These are phyloP conservation scores for Phragmites australis DNA, from an alignment of 176 grass and related monocot species.

Conservation along the genomic window DNA sequence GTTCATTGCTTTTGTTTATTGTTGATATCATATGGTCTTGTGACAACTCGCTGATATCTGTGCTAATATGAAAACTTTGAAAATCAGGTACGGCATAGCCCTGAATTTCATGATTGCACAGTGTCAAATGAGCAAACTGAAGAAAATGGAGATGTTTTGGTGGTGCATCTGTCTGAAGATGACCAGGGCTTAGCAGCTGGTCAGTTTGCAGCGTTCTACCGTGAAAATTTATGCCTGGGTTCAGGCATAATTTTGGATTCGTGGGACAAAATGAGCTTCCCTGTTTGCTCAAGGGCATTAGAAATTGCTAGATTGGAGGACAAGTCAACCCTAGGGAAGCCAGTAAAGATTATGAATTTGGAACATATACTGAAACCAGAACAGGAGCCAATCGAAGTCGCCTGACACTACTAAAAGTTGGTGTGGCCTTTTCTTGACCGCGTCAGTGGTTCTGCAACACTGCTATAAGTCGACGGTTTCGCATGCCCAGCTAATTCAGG, in stretches of 20 bases:
- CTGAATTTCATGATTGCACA: conserved; percentile 77
- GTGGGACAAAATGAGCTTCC: conserved; percentile 69
- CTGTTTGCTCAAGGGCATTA: conserved; percentile 71
- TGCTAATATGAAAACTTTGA: conserved; percentile 20
- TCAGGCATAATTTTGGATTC: conserved; percentile 85
- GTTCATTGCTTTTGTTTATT: background rate
- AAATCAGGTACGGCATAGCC: conserved; percentile 70
- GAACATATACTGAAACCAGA: conserved; percentile 38
- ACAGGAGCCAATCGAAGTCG: conserved; percentile 25
- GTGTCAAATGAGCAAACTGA: conserved; percentile 37
- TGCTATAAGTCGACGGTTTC: background rate
- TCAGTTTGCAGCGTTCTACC: conserved; percentile 90
- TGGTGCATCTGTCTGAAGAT: conserved; percentile 72
- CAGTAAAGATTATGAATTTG: conserved; percentile 82
- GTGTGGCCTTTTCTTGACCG: background rate
- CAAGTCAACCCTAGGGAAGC: conserved; percentile 82
- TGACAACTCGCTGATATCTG: background rate
- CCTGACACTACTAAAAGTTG: background rate
- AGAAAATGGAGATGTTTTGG: conserved; percentile 50
- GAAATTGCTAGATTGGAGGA: conserved; percentile 71
- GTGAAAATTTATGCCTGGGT: conserved; percentile 54
- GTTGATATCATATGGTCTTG: background rate
- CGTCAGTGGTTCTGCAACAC: background rate
- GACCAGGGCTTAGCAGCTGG: conserved; percentile 91
- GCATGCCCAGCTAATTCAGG: background rate